Evolutionary conservation across 805 yeast species (phyloP).

Genomic region (Candida montana): DNA sequence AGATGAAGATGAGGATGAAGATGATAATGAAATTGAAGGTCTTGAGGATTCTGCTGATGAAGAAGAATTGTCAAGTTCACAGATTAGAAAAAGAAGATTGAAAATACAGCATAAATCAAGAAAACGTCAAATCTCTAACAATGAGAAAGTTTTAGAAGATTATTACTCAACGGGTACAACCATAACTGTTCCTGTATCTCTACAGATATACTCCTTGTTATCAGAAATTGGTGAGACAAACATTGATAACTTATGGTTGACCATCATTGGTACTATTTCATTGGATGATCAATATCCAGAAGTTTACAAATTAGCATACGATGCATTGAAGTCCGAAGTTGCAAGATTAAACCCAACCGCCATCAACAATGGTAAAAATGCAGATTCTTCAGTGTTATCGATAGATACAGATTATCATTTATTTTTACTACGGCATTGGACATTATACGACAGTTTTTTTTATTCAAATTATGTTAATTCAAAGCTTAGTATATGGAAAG

Average conservation of each 20-base stretch:
- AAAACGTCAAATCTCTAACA: constrained; percentile 37
- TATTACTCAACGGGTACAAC: constrained; percentile 86
- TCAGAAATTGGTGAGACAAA: constrained; percentile 80
- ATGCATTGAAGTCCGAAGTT: constrained; percentile 79
- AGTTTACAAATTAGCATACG: constrained; percentile 66
- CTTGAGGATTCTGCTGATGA: constrained; percentile 26
- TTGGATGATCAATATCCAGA: constrained; percentile 68
- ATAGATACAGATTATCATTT: constrained; percentile 82
- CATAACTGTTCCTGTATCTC: constrained; percentile 65
- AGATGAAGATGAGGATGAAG: constrained; percentile 27
- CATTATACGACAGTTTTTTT: constrained; percentile 82
- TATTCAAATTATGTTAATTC: constrained; percentile 92
- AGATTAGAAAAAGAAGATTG: constrained; percentile 22
- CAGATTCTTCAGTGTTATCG: constrained; percentile 43
- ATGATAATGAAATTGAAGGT: constrained; percentile 25
- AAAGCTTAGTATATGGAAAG: constrained; percentile 82
- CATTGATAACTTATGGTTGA: constrained; percentile 69
- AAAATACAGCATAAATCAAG: constrained; percentile 32
- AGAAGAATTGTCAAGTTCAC: constrained; percentile 25
- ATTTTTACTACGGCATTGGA: constrained; percentile 87
- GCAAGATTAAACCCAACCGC: constrained; percentile 51
- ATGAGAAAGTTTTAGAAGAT: constrained; percentile 56
- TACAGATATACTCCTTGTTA: constrained; percentile 74
- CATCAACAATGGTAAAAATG: constrained; percentile 28
- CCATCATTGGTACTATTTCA: constrained; percentile 85